Base-by-base conservation (phyloP, 2,329 filamentous ascomycete species). In the Bimuria novae-zelandiae region DNA sequence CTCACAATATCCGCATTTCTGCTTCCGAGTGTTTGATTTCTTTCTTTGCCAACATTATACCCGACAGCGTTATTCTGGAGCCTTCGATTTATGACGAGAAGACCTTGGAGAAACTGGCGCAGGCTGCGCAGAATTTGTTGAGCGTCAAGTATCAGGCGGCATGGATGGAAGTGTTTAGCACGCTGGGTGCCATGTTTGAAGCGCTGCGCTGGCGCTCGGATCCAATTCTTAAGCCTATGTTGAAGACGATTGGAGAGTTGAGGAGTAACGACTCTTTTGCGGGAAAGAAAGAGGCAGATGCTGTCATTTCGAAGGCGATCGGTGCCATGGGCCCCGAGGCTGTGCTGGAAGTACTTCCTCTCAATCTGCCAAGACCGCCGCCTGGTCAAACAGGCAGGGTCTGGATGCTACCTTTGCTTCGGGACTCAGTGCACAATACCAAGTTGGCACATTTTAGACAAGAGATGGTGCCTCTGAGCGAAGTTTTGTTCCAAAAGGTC, bases 21-120 rank as follows among this genome's bases (percentile, higher is more conserved):
- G 91, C 94, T 3, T 95, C 94, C 0, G 93, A 99, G 73, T 97
- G 94, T 71, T 77, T 99, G 55, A 89, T 97, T 51, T 97, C 93
- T 0, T 94, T 99, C 71, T 82, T 96, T 68, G 89, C 86, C 60
- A 97, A 94, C 71, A 95, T 94, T 67, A 82, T 99, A 25, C 94
- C 94, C 1, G 82, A 88, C 45, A 86, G 84, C 61, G 89, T 92
- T 40, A 86, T 99, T 30, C 76, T 96, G 6, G 90, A 97, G 60
- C 92, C 92, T 21, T 96, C 92, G 1, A 84, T 96, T 41, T 96
- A 90, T 71, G 93, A 97, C 63, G 92, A 97, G 74, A 96, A 96
- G 76, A 83, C 87, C 0, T 76, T 97, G 8, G 89, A 92, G 68
- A 93, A 92, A 70, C 75, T 99, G 19, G 87, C 89, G 11, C 88